phyloP scores from a whole-genome alignment of 2,329 filamentous ascomycete species.

The Epichloe gansuensis region DNA sequence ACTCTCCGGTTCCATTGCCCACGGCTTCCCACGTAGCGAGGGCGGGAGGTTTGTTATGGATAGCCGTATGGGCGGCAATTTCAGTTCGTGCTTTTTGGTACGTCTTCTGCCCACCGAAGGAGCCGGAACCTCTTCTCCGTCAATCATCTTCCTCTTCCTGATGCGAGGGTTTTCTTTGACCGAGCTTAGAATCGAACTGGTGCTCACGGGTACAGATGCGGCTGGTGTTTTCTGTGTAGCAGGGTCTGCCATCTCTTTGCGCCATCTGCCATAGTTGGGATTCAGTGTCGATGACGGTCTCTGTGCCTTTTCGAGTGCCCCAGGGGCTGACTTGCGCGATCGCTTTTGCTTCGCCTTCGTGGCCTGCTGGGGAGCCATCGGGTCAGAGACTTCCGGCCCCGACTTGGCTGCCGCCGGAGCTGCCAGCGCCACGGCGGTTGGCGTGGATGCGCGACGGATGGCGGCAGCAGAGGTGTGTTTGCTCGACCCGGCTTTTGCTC shows the following conservation, averaged over 20 bases:
- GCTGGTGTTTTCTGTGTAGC: not conserved
- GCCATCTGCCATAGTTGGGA: slow-evolving; percentile 22
- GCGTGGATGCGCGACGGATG: slow-evolving; percentile 10
- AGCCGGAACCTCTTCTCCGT: slow-evolving; percentile 22
- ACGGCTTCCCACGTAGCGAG: slow-evolving; percentile 12
- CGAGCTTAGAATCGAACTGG: slow-evolving; percentile 35
- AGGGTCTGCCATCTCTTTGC: slow-evolving; percentile 8
- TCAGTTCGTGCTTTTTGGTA: slow-evolving; percentile 10
- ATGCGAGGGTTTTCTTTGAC: slow-evolving; percentile 36
- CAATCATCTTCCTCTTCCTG: slow-evolving; percentile 34
- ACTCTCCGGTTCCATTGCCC: slow-evolving; percentile 19
- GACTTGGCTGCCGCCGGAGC: not conserved
- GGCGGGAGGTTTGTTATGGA: slow-evolving; percentile 8
- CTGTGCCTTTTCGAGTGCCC: slow-evolving; percentile 18
- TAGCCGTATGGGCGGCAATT: slow-evolving; percentile 19
- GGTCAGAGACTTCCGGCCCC: not conserved
- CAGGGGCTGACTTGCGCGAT: slow-evolving; percentile 28
- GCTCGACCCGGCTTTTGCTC: not conserved
- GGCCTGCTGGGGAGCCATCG: slow-evolving; percentile 3
- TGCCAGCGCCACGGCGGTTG: slow-evolving; percentile 2
- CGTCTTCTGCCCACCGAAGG: slow-evolving; percentile 9
- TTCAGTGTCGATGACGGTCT: slow-evolving; percentile 22
- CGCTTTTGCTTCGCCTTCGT: slow-evolving; percentile 17
- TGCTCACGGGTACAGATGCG: not conserved
- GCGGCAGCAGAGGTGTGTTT: slow-evolving; percentile 4